Base-by-base conservation (phyloP, 2,329 filamentous ascomycete species). In the Epichloe hybrida region DNA sequence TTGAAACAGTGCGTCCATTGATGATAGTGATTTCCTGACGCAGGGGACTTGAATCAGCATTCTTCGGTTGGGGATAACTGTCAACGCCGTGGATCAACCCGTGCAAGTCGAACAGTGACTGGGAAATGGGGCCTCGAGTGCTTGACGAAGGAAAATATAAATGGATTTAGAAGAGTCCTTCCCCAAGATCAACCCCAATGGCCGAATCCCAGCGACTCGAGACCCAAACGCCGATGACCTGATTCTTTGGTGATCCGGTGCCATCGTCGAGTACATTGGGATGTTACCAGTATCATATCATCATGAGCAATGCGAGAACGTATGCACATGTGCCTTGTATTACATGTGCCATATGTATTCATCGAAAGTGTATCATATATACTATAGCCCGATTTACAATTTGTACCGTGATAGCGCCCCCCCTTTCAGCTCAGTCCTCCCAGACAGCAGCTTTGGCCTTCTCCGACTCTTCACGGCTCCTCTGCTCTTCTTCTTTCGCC, bases 361-460 rank as follows among this genome's bases (percentile, higher is more conserved):
- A 31, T 31, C 8, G 31, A 62, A 62, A 49, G 64, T 59, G 54
- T 53, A 54, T 3, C n/a, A 20, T 11, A 48, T 41, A 11, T 37
- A 43, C 8, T 6, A 15, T 20, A 3, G 17, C 8, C 13, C 27
- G 8, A 11, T 34, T 35, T 23, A 15, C 17, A n/a, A 6, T 34
- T 21, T 35, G 15, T 13, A 21, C 12, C 20, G 20, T 21, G 20
- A 21, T 21, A 21, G 20, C 20, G 20, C 7, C 2, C 12, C n/a
- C 13, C n/a, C n/a, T n/a, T 35, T 9, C 12, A 11, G 5, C 46
- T 69, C 62, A 84, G 61, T 84, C 86, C 53, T 93, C 83, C 93
- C 93, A 97, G 27, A 95, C 75, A n/a, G 86, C 83, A 54, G 77
- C 77, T 73, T 85, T 94, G n/a, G 84, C 83, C 66, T 75, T 80